Evolutionary conservation across 1,284 basidiomycete genomes (phyloP), one percentile per base, ranked within the genome.

Genomic region (Cronartium quercuum): DNA sequence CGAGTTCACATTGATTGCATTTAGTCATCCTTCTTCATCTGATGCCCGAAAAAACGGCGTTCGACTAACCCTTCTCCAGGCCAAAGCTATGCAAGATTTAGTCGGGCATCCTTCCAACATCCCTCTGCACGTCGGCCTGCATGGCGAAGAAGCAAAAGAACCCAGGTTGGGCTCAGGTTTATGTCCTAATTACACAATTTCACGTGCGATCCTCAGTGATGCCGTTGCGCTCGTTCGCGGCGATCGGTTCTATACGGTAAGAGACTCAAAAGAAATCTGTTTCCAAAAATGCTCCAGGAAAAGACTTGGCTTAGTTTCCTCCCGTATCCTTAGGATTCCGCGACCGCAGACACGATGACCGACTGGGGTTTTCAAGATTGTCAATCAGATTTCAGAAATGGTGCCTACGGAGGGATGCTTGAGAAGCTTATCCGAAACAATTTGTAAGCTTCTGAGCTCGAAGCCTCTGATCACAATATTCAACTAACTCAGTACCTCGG

Each of bases 301-400:
- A n/a, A n/a, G n/a, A n/a, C n/a, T n/a, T n/a, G n/a, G n/a, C n/a
- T n/a, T n/a, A n/a, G n/a, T n/a, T n/a, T n/a, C n/a, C n/a, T n/a
- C n/a, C n/a, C n/a, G 5, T 10, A 6, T 55, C 37, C 44, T 66
- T 66, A 73, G 69, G 69, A 73, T 65, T 64, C 60, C 24, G 69
- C 62, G 4, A 73, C 71, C 12, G 71, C 71, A 29, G 71, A 74
- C 37, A 64, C 42, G 6, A 57, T 74, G 55, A 74, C 71, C 18
- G 63, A 74, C 60, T 74, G 71, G 71, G 71, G 71, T 35, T 34
- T 74, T n/a, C 44, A 44, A 42, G 71, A 74, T 35, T 74, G 71
- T 40, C 71, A 74, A 34, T 40, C 64, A 35, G 71, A 74, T 61
- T 40, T 57, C 10, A 35, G 57, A 24, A 55, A 66, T n/a, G 71